Conservation (phyloP, 2,329 filamentous ascomycete genomes). For the Fusarium sp. region DNA sequence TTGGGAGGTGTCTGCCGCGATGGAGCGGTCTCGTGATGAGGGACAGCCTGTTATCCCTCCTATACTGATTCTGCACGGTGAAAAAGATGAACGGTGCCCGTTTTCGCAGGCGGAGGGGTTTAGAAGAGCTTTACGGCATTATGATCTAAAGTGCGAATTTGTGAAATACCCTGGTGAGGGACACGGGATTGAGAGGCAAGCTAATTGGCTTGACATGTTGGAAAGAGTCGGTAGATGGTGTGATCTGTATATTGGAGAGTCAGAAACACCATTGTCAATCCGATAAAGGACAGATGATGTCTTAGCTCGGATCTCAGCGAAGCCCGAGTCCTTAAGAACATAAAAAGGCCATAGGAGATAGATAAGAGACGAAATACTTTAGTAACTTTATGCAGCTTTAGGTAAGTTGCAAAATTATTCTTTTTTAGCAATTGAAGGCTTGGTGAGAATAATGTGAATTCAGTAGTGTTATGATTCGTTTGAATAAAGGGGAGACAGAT, state of each 20-base stretch:
- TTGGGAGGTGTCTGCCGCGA: slow-evolving; percentile 18
- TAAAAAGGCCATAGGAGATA: too few species aligned
- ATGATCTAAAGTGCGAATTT: slow-evolving; percentile 22
- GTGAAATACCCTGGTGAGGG: slow-evolving; percentile 22
- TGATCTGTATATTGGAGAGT: slow-evolving; percentile 13
- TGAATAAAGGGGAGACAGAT: too few species aligned
- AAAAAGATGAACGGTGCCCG: slow-evolving; percentile 25
- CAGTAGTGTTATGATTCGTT: too few species aligned
- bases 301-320: too few species aligned
- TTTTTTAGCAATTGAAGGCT: too few species aligned
- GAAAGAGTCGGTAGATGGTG: slow-evolving; percentile 29
- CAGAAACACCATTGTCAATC: background rate
- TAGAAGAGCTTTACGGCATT: slow-evolving; percentile 12
- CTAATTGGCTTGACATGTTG: slow-evolving; percentile 33
- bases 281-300: background rate
- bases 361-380: too few species aligned
- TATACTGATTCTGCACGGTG: slow-evolving; percentile 30
- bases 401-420: too few species aligned
- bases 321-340: too few species aligned
- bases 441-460: too few species aligned
- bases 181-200: slow-evolving; percentile 12
- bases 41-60: slow-evolving; percentile 13
- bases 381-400: too few species aligned
- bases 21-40: background rate
- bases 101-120: slow-evolving; percentile 25